Conservation (phyloP, 768 basidiomycete species). For the Crucibulum laeve region DNA sequence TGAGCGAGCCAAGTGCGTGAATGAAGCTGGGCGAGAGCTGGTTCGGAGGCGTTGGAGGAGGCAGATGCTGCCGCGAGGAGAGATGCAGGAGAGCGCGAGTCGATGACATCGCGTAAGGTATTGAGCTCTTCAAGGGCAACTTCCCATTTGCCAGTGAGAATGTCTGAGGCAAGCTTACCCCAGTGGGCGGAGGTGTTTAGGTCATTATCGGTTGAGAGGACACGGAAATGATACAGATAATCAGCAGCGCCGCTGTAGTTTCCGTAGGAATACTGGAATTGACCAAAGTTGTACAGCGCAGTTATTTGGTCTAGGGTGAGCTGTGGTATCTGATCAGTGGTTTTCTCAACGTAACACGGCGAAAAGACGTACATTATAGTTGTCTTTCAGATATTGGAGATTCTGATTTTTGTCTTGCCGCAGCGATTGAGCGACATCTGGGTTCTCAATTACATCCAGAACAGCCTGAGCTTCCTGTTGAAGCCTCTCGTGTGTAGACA, state of each 20-base stretch:
- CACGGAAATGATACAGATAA: constrained; percentile 98
- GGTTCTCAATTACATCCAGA: constrained; percentile 93
- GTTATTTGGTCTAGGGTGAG: constrained; percentile 94
- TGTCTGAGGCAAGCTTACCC: constrained; percentile 97
- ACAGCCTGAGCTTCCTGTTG: constrained; percentile 91
- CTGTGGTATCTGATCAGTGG: constrained; percentile 34
- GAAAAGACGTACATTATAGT: constrained; percentile 66
- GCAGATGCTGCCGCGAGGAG: constrained; percentile 34
- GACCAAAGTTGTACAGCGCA: constrained; percentile 94
- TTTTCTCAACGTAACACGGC: neutral
- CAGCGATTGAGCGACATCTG: constrained; percentile 90
- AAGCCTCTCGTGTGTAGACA: constrained; percentile 79
- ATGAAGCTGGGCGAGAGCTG: constrained; percentile 85
- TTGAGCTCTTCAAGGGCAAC: constrained; percentile 94
- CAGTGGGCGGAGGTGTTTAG: constrained; percentile 96
- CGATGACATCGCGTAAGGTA: constrained; percentile 89
- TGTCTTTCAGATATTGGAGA: constrained; percentile 87
- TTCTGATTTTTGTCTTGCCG: constrained; percentile 98
- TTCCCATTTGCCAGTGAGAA: constrained; percentile 93
- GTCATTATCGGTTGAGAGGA: constrained; percentile 89
- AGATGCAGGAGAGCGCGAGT: constrained; percentile 62
- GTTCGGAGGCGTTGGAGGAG: constrained; percentile 40
- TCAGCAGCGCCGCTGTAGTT: constrained; percentile 96
- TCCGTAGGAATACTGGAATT: constrained; percentile 98
- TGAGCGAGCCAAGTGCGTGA: constrained; percentile 95